These are phyloP conservation scores for Azolla pinnata DNA, from an alignment of 75 land plant genomes.

Conservation along the genomic window DNA sequence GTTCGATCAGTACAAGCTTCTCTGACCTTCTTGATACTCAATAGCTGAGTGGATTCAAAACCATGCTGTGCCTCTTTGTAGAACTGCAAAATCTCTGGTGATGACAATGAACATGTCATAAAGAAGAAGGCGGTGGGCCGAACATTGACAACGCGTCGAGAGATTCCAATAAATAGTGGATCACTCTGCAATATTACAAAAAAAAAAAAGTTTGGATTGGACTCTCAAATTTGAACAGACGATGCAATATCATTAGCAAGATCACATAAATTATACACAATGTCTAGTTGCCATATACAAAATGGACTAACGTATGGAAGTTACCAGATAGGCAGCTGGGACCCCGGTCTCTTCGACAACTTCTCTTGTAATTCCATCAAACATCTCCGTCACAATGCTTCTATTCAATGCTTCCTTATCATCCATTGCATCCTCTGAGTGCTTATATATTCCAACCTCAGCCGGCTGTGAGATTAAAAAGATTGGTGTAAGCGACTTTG, in stretches of 20 bases:
- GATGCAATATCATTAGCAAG: too few relatives aligned
- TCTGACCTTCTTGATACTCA: conserved; percentile 45
- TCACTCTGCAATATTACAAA: conserved; percentile 47
- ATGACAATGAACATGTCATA: conserved; percentile 55
- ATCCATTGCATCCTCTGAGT: conserved; percentile 14
- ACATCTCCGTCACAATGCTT: conserved; percentile 72
- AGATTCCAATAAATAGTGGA: conserved; percentile 81
- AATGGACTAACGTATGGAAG: too few relatives aligned
- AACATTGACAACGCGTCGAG: conserved; percentile 65
- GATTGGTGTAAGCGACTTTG: not conserved
- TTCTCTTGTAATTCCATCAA: conserved; percentile 87
- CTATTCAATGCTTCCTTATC: conserved; percentile 26
- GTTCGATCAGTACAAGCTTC: not conserved
- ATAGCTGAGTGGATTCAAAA: conserved; percentile 77
- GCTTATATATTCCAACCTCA: conserved; percentile 55
- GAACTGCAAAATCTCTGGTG: conserved; percentile 46
- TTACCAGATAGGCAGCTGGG: conserved; percentile 54
- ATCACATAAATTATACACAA: too few relatives aligned
- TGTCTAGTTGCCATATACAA: too few relatives aligned
- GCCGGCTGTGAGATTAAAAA: conserved; percentile 43
- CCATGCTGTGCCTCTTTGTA: conserved; percentile 73
- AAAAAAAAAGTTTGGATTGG: too few relatives aligned
- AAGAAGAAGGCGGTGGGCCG: conserved; percentile 91
- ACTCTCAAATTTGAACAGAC: too few relatives aligned
- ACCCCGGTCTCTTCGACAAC: conserved; percentile 96